Evolutionary conservation across 2,329 filamentous ascomycete genomes (phyloP).

Genomic region (Botryotinia globosa): DNA sequence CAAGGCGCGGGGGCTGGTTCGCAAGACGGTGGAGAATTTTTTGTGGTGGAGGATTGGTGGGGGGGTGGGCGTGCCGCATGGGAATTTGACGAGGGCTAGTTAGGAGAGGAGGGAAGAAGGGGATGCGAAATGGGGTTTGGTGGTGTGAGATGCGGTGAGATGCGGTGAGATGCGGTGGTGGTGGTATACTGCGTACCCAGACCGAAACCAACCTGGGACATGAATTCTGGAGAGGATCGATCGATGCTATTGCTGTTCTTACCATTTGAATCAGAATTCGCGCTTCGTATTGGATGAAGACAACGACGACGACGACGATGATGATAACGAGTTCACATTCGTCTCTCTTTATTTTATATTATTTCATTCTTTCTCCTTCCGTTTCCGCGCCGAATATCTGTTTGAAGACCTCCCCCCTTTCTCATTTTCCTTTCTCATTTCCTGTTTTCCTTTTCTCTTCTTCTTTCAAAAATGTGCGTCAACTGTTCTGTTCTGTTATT

Average conservation of each 20-base stretch:
- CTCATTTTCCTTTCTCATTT: no score
- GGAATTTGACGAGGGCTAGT: neutral
- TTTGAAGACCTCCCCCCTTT: no score
- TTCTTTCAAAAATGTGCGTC: neutral
- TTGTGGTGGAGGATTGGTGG: conserved; percentile 8
- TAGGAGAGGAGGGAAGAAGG: no score
- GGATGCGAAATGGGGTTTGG: no score
- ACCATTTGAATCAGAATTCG: neutral
- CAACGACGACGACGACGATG: no score
- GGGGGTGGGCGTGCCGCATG: neutral
- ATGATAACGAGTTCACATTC: neutral
- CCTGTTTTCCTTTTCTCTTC: no score
- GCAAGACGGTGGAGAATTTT: conserved; percentile 16
- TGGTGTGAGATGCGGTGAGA: neutral
- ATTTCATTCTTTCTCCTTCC: neutral
- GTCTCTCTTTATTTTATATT: no score
- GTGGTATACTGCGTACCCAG: neutral
- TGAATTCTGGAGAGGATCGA: neutral
- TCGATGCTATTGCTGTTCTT: neutral
- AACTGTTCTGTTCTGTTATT: neutral
- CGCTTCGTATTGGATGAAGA: neutral
- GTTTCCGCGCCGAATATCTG: no score
- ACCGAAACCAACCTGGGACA: rapidly evolving
- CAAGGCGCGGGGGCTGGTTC: neutral
- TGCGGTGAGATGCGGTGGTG: neutral